Evolutionary conservation across 208 protist genomes (phyloP), one percentile per base, ranked within the genome.

Genomic region (Leishmania guyanensis): DNA sequence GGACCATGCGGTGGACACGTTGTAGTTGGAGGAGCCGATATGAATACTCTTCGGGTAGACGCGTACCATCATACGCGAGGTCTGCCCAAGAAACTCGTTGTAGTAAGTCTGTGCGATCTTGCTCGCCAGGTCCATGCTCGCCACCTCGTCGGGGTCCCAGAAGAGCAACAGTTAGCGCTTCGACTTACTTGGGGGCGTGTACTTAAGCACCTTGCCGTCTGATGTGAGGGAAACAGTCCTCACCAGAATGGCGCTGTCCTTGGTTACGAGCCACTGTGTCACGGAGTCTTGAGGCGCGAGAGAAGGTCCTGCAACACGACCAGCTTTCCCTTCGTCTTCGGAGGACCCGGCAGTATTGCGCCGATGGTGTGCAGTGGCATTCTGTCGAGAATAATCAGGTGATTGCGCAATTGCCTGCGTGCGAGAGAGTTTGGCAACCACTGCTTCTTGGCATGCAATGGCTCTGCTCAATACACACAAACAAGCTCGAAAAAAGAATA

Each of bases 1-100:
- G 69, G 87, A 90, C 94, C 93, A 98, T 51, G 86, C 77, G n/a
- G 88, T 53, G 14, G 89, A 70, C n/a, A 96, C 97, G 84, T 98
- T 83, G 81, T 98, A 99, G 90, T 99, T 99, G 77, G 83, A 95
- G 43, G 90, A 96, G 70, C 91, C 84, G 81, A 99, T 89, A 65
- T 98, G 92, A 2, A 89, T 90, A 51, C 97, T 97, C 33, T 82
- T 87, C 65, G 98, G 98, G 87, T 99, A 99, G 36, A 98, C 89
- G 56, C 98, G 95, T 33, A 87, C 84, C 36, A 99, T 76, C 60
- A 90, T 93, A 22, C 81, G 79, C 43, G 82, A 84, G 75, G 94
- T 98, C 83, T 90, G 89, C 71, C 48, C 60, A 12, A 76, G 86
- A 56, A 92, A 90, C n/a, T 88, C 73, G 22, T 84, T 39, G 33